Percentiles rank a stretch among this genome's conserved stretches.
phyloP scores from a whole-genome alignment of 2,329 filamentous ascomycete genomes.

The Lojkania enalia region DNA sequence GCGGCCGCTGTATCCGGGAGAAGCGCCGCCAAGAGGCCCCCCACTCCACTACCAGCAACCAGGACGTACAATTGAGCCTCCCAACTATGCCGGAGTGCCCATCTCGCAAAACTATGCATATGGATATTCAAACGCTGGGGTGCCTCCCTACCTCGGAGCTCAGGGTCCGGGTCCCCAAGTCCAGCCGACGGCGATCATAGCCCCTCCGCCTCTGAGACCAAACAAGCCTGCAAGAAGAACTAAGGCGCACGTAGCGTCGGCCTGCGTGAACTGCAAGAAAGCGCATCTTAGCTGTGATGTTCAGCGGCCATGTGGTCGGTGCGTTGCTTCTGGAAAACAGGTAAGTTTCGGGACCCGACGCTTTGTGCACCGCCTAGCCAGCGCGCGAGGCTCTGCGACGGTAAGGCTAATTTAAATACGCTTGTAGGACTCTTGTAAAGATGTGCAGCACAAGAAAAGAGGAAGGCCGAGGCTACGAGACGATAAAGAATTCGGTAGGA shows the following conservation, averaged over 20 bases:
- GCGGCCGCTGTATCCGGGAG: constrained; percentile 37
- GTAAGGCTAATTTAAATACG: constrained; percentile 19
- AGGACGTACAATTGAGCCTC: constrained; percentile 28
- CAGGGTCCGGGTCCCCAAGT: constrained; percentile 37
- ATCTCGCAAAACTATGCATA: constrained; percentile 34
- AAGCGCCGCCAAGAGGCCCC: constrained; percentile 27
- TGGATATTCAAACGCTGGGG: constrained; percentile 28
- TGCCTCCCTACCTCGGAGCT: constrained; percentile 29
- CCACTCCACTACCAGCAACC: constrained; percentile 29
- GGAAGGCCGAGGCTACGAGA: constrained; percentile 77
- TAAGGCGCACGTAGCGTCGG: constrained; percentile 81
- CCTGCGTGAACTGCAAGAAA: constrained; percentile 83
- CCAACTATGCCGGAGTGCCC: constrained; percentile 28
- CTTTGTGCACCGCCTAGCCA: neutral
- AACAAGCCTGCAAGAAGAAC: constrained; percentile 51
- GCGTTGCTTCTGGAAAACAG: constrained; percentile 74
- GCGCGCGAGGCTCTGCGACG: neutral
- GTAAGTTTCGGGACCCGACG: constrained; percentile 40
- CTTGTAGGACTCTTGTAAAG: constrained; percentile 70
- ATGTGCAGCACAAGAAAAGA: constrained; percentile 85
- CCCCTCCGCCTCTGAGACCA: constrained; percentile 34
- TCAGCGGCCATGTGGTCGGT: constrained; percentile 77
- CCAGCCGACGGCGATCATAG: constrained; percentile 37
- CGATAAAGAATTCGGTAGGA: constrained; percentile 41
- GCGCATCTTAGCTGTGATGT: constrained; percentile 72